A percentile compares a stretch with the other conserved stretches of the same genome.
These are phyloP conservation scores for Tremella yokohamensis DNA, from an alignment of 768 basidiomycete species.

Conservation along the genomic window DNA sequence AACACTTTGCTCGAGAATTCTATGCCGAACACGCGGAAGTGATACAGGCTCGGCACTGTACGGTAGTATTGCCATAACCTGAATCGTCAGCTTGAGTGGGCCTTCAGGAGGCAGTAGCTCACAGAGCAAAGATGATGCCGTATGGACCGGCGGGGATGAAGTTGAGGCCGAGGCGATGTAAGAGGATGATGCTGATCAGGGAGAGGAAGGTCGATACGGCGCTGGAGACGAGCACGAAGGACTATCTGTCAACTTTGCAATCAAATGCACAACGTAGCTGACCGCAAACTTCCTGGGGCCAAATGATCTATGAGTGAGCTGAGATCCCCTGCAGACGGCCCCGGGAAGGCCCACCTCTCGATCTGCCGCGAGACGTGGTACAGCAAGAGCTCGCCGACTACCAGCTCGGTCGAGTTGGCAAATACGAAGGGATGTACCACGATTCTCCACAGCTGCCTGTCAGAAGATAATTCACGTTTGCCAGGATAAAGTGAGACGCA, in stretches of 20 bases:
- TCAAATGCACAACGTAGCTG: conserved; percentile 16
- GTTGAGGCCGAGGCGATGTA: conserved; percentile 68
- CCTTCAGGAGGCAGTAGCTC: conserved; percentile 13
- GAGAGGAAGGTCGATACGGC: conserved; percentile 67
- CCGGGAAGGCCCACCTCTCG: conserved; percentile 57
- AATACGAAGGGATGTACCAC: conserved; percentile 69
- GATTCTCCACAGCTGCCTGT: conserved; percentile 77
- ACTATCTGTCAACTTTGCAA: conserved; percentile 55
- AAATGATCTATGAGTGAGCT: conserved; percentile 56
- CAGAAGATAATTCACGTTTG: not conserved
- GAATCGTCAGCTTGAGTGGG: conserved; percentile 25
- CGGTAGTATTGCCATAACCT: conserved; percentile 78
- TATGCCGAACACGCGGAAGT: conserved; percentile 70
- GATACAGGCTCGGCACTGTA: conserved; percentile 71
- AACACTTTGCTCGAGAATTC: conserved; percentile 72
- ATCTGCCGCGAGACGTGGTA: conserved; percentile 68
- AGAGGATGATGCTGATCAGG: conserved; percentile 62
- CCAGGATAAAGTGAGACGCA: conserved; percentile 48
- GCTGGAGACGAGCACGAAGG: conserved; percentile 68
- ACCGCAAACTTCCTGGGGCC: conserved; percentile 85
- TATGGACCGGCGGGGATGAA: conserved; percentile 71
- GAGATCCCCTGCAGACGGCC: not conserved
- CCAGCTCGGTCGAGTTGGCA: conserved; percentile 78
- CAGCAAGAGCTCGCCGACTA: conserved; percentile 69
- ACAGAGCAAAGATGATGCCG: conserved; percentile 62